phyloP scores from a whole-genome alignment of 2,329 filamentous ascomycete species.

The Periconia sp. region DNA sequence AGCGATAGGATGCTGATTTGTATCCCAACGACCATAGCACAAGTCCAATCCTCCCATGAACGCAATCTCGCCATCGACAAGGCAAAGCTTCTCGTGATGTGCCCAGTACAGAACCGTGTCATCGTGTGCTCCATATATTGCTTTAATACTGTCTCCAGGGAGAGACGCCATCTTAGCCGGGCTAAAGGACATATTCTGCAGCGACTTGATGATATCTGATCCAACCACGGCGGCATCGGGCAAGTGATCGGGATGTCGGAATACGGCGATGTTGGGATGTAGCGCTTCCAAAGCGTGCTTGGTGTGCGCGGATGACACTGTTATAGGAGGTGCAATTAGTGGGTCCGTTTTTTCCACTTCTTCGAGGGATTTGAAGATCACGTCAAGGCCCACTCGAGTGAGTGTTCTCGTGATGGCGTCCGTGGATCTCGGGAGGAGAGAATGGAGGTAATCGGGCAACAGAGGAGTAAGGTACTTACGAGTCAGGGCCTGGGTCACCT shows the following conservation, averaged over 20 bases:
- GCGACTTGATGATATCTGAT: conserved; percentile 61
- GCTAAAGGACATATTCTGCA: conserved; percentile 62
- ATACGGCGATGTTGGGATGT: conserved; percentile 85
- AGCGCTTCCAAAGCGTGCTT: conserved; percentile 78
- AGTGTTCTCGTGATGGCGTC: conserved; percentile 50
- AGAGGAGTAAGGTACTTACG: conserved; percentile 63
- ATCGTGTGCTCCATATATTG: conserved; percentile 80
- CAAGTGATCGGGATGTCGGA: conserved; percentile 87
- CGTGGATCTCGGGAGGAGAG: conserved; percentile 48
- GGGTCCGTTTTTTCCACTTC: conserved; percentile 52
- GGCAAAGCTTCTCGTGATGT: conserved; percentile 88
- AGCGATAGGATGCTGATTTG: conserved; percentile 82
- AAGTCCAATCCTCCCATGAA: conserved; percentile 94
- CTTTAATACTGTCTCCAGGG: conserved; percentile 74
- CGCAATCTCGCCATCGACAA: conserved; percentile 77
- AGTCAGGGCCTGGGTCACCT: conserved; percentile 77
- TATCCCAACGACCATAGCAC: conserved; percentile 86
- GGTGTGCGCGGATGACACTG: conserved; percentile 74
- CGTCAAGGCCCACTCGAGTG: conserved; percentile 49
- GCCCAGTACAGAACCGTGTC: conserved; percentile 90
- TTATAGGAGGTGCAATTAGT: conserved; percentile 51
- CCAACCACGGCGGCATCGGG: conserved; percentile 73
- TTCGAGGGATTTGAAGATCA: conserved; percentile 54
- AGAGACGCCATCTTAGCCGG: conserved; percentile 66
- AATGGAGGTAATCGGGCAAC: conserved; percentile 52